Conservation (phyloP, 2,329 filamentous ascomycete species). For the Talaromyces pinophilus region DNA sequence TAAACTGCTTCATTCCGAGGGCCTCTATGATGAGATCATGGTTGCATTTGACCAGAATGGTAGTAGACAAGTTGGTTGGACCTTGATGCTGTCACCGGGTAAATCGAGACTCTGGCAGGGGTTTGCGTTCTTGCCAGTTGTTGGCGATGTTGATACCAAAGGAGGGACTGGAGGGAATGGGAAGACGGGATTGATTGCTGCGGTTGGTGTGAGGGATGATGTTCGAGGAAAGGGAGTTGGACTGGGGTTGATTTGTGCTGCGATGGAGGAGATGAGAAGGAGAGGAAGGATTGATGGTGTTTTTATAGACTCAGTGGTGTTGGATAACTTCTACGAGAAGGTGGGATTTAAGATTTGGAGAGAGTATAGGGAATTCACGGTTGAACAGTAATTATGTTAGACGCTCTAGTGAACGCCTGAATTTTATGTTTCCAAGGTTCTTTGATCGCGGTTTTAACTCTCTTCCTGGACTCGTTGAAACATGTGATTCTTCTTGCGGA, state of each 20-base stretch:
- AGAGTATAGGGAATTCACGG: constrained; percentile 5
- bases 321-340: constrained; percentile 18
- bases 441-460: too few species aligned
- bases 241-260: constrained; percentile 17
- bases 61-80: constrained; percentile 17
- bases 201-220: constrained; percentile 16
- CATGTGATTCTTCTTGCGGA: neutral
- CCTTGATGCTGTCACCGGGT: constrained; percentile 11
- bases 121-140: constrained; percentile 17
- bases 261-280: constrained; percentile 19
- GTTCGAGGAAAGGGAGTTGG: constrained; percentile 14
- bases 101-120: constrained; percentile 9
- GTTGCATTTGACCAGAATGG: constrained; percentile 15
- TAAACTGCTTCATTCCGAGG: neutral
- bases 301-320: constrained; percentile 15
- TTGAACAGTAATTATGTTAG: neutral
- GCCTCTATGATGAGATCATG: constrained; percentile 11
- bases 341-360: constrained; percentile 15
- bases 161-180: neutral
- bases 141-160: neutral
- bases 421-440: too few species aligned
- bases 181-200: constrained; percentile 14
- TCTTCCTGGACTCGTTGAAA: too few species aligned
- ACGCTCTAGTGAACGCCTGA: neutral
- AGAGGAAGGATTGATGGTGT: constrained; percentile 13